phyloP scores from a whole-genome alignment of 805 yeast species.

The Cephaloascus fragrans region DNA sequence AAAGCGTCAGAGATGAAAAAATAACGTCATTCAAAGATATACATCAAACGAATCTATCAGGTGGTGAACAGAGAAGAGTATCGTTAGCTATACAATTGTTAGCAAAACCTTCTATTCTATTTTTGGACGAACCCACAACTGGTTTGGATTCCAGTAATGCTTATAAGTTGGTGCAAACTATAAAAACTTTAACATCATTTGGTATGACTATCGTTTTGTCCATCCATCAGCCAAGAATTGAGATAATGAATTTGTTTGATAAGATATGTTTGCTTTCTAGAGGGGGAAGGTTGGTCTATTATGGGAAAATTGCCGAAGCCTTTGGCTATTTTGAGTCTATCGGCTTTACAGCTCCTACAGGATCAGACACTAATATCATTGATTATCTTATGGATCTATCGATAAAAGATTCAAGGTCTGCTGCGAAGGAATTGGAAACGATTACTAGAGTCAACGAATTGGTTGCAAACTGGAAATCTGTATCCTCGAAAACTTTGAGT shows the following conservation, averaged over 20 bases:
- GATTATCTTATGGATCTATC: conserved; percentile 27
- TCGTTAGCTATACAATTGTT: conserved; percentile 29
- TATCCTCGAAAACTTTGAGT: conserved; percentile 2
- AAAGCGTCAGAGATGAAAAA: conserved; percentile 13
- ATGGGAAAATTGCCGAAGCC: conserved; percentile 15
- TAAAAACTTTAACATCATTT: conserved; percentile 19
- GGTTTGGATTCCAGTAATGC: conserved; percentile 31
- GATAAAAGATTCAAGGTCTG: conserved; percentile 21
- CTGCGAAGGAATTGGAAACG: conserved; percentile 13
- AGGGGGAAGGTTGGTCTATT: conserved; percentile 30
- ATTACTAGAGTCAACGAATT: conserved; percentile 14
- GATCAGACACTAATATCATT: conserved; percentile 9
- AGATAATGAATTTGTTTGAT: conserved; percentile 24
- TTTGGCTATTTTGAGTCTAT: conserved; percentile 4
- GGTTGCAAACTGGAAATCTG: conserved; percentile 16
- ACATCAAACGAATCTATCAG: conserved; percentile 20
- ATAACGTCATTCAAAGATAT: conserved; percentile 14
- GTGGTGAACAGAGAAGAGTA: conserved; percentile 31
- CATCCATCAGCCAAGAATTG: conserved; percentile 32
- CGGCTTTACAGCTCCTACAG: conserved; percentile 3
- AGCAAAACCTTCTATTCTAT: conserved; percentile 24
- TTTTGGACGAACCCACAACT: conserved; percentile 34
- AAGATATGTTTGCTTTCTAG: conserved; percentile 27
- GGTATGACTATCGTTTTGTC: conserved; percentile 29
- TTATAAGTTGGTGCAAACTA: conserved; percentile 14